Base-by-base conservation (phyloP, 305 asterid genomes). In the Stenogyne calaminthoides region DNA sequence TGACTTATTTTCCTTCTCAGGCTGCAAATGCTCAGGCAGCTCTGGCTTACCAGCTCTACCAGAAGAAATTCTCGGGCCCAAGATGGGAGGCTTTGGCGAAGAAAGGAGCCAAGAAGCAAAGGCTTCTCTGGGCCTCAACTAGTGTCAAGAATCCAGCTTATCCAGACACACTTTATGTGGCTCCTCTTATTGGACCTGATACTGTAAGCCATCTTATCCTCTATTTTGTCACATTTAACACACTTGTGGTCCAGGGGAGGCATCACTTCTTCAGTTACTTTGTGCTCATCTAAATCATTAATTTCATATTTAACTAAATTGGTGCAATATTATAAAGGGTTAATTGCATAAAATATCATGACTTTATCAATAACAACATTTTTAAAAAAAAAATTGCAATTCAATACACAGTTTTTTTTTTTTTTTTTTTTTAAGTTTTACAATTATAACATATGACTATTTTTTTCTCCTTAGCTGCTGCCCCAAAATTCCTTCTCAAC, bases 21-120 rank as follows among this genome's bases (percentile, higher is more conserved):
- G 99, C 99, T 79, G 99, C 98, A 84, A 88, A 86, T 86, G 98
- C 98, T 61, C 99, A 95, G 87, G 99, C 99, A 47, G 96, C 83
- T 62, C 83, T 92, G 29, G 99, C 99, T 75, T 95, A 77, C 83
- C 87, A 92, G 87, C 89, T 95, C 61, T 95, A 95, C 87, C 97
- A 86, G 84, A 89, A 88, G 86, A 95, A 95, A 78, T 95, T 95
- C 85, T 95, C 99, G 29, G 98, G 99, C 44, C 96, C 97, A 44
- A 88, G 98, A 87, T 95, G 99, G 98, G 99, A 95, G 80, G 96
- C 93, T 39, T 78, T 95, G 90, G 96, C 83, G 78, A 95, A 91
- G 90, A 95, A 95, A 80, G 98, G 99, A 77, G 98, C 99, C 47
- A 95, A 95, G 91, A 95, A 92, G 85, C 99, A 95, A 81, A 91